Conservation (phyloP, 1,284 basidiomycete genomes). For the Earliella scabrosa region DNA sequence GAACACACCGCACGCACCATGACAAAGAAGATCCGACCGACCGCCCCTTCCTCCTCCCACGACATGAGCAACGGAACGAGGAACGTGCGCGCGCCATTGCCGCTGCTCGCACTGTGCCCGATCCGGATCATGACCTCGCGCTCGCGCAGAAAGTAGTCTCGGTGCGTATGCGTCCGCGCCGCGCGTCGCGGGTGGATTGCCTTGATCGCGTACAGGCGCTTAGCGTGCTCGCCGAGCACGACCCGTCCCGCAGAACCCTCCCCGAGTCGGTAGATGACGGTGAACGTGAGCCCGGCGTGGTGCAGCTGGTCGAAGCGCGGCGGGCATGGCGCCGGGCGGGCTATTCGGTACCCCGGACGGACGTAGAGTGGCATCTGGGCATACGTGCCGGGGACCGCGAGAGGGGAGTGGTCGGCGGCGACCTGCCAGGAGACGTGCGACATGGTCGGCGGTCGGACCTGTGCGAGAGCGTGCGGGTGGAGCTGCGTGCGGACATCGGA, state of each 20-base stretch:
- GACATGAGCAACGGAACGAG: slow-evolving; percentile 20
- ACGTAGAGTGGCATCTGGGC: background rate
- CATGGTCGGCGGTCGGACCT: background rate
- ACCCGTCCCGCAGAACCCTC: slow-evolving; percentile 10
- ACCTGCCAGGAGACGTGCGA: background rate
- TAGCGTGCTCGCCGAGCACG: slow-evolving; percentile 1
- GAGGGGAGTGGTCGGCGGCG: background rate
- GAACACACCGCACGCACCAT: slow-evolving; percentile 33
- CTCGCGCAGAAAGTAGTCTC: slow-evolving; percentile 8
- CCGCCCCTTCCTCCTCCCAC: slow-evolving; percentile 22
- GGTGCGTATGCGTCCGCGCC: background rate
- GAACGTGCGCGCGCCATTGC: background rate
- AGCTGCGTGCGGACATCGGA: background rate
- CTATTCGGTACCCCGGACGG: background rate
- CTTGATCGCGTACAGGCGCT: slow-evolving; percentile 12
- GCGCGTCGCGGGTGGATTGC: slow-evolving; percentile 8
- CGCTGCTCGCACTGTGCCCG: background rate
- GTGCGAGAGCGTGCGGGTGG: background rate
- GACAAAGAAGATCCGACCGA: slow-evolving; percentile 24
- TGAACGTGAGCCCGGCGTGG: slow-evolving; percentile 4
- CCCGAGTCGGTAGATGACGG: background rate
- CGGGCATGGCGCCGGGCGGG: background rate
- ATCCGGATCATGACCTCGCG: slow-evolving; percentile 7
- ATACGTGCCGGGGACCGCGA: no score
- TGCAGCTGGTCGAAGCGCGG: background rate